Percentiles rank a stretch among this genome's conserved stretches.
These are phyloP conservation scores for Borovskyia barvae DNA, from an alignment of 208 protist species.

Conservation along the genomic window DNA sequence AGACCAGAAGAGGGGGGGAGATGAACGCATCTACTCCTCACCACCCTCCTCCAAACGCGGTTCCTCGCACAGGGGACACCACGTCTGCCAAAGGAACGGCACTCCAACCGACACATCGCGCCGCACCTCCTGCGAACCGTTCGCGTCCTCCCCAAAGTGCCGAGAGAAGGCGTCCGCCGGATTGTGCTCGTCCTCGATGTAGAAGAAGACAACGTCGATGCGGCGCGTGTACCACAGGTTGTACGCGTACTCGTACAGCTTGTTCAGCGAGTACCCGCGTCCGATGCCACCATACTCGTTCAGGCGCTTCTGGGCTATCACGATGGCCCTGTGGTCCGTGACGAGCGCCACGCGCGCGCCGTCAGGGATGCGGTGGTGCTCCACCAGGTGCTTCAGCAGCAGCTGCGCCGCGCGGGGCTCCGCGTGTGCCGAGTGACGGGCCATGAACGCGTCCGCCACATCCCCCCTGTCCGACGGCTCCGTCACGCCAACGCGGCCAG, in stretches of 20 bases:
- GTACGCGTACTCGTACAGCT: constrained; percentile 5
- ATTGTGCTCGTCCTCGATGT: constrained; percentile 8
- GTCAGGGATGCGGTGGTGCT: neutral
- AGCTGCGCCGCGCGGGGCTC: constrained; percentile 10
- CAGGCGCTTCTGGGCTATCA: neutral
- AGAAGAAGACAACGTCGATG: constrained; percentile 10
- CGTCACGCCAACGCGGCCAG: too few species aligned
- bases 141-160: constrained; percentile 6
- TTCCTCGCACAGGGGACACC: neutral
- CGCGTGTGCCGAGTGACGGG: constrained; percentile 3
- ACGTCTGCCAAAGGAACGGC: neutral
- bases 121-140: neutral
- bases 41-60: too few species aligned
- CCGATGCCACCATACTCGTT: constrained; percentile 16
- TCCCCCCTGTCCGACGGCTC: too few species aligned
- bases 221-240: neutral
- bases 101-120: neutral
- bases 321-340: constrained; percentile 5
- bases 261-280: constrained; percentile 7
- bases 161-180: constrained; percentile 13
- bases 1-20: too few species aligned
- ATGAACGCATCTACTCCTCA: too few species aligned
- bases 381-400: too few species aligned
- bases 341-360: neutral
- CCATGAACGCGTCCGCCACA: constrained; percentile 8